Evolutionary conservation across 139 green algal species (phyloP).

Genomic region (Mesotaenium endlicherianum): DNA sequence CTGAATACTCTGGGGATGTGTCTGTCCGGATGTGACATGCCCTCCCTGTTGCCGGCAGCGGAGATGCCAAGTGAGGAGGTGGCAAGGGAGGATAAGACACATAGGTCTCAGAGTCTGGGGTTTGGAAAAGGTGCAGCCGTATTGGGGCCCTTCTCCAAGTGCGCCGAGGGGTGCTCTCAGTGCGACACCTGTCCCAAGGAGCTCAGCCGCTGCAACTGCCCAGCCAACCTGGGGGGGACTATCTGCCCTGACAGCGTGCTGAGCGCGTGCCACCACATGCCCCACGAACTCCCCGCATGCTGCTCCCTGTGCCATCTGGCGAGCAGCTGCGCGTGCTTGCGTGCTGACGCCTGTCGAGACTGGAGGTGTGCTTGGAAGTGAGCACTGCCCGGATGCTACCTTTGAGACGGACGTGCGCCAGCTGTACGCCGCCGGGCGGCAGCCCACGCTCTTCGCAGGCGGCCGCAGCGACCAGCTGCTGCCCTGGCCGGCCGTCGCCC

Average conservation of each 20-base stretch:
- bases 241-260: background rate
- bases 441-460: background rate
- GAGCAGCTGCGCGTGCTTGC: background rate
- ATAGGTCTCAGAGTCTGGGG: no score
- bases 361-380: background rate
- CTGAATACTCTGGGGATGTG: no score
- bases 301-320: background rate
- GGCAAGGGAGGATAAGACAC: no score
- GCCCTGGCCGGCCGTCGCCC: no score
- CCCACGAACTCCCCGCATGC: background rate
- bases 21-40: no score
- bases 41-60: no score
- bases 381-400: background rate
- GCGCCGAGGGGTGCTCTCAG: background rate
- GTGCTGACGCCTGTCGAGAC: background rate
- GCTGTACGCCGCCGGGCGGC: background rate
- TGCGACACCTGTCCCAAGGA: constrained; percentile 28
- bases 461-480: background rate
- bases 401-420: background rate
- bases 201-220: constrained; percentile 21
- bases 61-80: no score
- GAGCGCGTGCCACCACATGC: background rate
- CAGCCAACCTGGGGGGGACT: background rate
- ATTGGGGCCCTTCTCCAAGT: no score
- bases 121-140: no score